These are phyloP conservation scores for Vigna reflexopilosa DNA, from an alignment of 306 rosid genomes.

Conservation along the genomic window DNA sequence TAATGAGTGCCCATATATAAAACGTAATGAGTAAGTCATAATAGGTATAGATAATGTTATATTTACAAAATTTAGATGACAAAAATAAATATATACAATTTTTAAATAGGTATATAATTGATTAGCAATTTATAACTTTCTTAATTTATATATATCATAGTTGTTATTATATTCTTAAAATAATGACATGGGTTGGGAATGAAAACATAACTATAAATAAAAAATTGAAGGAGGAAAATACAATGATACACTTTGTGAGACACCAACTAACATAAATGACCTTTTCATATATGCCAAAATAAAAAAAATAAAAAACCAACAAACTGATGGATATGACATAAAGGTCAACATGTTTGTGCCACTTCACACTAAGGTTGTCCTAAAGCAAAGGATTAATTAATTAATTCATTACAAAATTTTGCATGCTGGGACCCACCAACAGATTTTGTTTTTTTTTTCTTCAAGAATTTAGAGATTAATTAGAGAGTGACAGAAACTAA, in stretches of 20 bases:
- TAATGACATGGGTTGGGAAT: neutral
- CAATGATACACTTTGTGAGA: slow-evolving; percentile 43
- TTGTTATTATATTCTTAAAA: neutral
- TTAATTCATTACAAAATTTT: neutral
- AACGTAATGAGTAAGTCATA: too few relatives aligned
- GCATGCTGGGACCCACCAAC: slow-evolving; percentile 34
- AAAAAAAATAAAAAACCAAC: neutral
- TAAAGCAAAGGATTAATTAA: neutral
- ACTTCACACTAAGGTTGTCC: neutral
- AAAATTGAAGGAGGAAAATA: slow-evolving; percentile 16
- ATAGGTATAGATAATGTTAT: too few relatives aligned
- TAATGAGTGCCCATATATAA: neutral
- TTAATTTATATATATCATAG: neutral
- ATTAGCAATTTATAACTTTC: neutral
- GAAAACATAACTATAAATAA: neutral
- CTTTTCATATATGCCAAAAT: neutral
- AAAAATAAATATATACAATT: too few relatives aligned
- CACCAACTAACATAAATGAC: slow-evolving; percentile 36
- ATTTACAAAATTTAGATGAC: too few relatives aligned
- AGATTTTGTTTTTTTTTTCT: neutral
- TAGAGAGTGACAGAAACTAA: slow-evolving; percentile 3
- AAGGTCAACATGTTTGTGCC: slow-evolving; percentile 24
- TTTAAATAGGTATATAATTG: too few relatives aligned
- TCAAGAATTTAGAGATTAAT: slow-evolving; percentile 2
- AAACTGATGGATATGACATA: slow-evolving; percentile 10